These are phyloP conservation scores for Colletotrichum coccodes DNA, from an alignment of 2,329 filamentous ascomycete genomes.

Conservation along the genomic window DNA sequence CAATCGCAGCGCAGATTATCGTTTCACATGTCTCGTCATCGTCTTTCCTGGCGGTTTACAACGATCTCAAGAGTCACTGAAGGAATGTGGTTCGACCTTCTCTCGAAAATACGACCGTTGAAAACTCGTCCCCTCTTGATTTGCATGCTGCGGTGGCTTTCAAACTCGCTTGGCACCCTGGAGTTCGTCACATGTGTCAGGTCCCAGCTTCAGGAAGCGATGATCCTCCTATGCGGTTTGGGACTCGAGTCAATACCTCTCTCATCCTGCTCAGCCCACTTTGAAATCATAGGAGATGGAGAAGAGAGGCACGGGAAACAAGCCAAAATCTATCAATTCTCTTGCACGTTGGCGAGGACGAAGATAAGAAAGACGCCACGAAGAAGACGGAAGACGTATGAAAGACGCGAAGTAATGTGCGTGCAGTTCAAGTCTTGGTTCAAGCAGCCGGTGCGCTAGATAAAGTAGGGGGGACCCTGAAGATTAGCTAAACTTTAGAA, in stretches of 20 bases:
- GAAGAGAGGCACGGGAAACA: not conserved
- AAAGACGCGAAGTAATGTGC: not conserved
- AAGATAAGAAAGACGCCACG: not conserved
- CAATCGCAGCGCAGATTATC: not conserved
- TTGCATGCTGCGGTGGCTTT: not conserved
- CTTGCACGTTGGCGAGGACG: not conserved
- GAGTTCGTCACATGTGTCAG: conserved; percentile 8
- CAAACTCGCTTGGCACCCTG: not conserved
- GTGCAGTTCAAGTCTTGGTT: not conserved
- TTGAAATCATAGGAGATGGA: not conserved
- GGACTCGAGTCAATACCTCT: not conserved
- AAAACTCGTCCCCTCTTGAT: not conserved
- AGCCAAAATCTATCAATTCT: not conserved
- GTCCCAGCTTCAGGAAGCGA: not conserved
- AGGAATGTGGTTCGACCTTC: not conserved
- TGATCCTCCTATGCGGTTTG: not conserved
- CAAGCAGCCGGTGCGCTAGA: not conserved
- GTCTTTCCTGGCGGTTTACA: not conserved
- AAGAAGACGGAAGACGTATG: no score
- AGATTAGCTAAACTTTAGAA: not conserved
- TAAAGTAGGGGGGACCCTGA: not conserved
- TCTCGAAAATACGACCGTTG: not conserved
- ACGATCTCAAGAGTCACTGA: not conserved
- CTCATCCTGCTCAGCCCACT: not conserved
- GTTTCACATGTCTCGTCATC: not conserved